phyloP scores from a whole-genome alignment of 257 asterid species.

The Capsicum pubescens region DNA sequence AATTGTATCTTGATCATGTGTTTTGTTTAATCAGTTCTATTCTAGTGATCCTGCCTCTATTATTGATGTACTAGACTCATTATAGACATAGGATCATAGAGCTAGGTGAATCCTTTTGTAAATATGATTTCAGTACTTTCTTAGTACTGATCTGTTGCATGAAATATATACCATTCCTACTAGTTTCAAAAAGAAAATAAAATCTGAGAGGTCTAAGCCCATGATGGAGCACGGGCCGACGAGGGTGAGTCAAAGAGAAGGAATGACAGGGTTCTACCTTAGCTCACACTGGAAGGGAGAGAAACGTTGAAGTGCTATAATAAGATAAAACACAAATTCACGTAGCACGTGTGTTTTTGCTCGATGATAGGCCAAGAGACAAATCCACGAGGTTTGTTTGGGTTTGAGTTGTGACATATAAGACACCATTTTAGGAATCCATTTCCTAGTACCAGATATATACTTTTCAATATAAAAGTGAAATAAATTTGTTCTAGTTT shows the following conservation, averaged over 20 bases:
- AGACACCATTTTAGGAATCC: not conserved
- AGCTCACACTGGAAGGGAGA: not conserved
- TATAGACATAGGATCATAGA: too few species aligned
- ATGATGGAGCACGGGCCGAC: not conserved
- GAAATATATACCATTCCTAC: too few species aligned
- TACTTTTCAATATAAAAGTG: not conserved
- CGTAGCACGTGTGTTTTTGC: not conserved
- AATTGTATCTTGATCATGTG: too few species aligned
- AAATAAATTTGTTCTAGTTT: conserved; percentile 6
- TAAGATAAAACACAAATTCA: not conserved
- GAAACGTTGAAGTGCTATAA: not conserved
- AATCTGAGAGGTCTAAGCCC: too few species aligned
- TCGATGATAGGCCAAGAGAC: not conserved
- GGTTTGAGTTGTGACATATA: not conserved
- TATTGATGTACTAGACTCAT: too few species aligned
- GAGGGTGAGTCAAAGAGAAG: not conserved
- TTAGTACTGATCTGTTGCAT: too few species aligned
- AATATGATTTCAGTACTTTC: too few species aligned
- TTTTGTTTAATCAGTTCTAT: too few species aligned
- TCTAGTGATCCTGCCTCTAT: too few species aligned
- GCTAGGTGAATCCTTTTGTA: too few species aligned
- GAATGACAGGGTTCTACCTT: not conserved
- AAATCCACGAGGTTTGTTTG: not conserved
- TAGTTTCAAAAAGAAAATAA: too few species aligned
- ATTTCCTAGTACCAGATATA: not conserved